Conservation (phyloP, 2,329 filamentous ascomycete genomes). For the Fusarium setosum region DNA sequence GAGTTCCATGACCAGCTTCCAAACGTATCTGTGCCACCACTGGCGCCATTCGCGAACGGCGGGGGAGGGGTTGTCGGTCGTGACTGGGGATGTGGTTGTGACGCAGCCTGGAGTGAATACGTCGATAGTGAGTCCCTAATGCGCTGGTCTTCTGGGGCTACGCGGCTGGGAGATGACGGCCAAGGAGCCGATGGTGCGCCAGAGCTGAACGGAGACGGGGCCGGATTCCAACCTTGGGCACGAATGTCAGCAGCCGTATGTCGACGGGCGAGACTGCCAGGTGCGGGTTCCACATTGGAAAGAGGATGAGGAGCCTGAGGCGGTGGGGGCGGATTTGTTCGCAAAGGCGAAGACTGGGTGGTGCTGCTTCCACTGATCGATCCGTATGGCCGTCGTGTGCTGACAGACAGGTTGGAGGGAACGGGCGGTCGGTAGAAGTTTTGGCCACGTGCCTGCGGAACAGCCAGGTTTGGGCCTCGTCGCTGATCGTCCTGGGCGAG, state of each 20-base stretch:
- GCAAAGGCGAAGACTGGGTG: conserved; percentile 75
- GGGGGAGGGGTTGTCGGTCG: conserved; percentile 66
- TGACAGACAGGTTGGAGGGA: conserved; percentile 83
- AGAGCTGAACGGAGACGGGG: conserved; percentile 72
- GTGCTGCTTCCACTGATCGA: conserved; percentile 82
- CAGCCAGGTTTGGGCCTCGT: conserved; percentile 75
- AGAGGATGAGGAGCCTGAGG: conserved; percentile 73
- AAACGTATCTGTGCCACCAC: conserved; percentile 56
- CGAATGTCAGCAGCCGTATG: conserved; percentile 98
- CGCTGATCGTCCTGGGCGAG: conserved; percentile 86
- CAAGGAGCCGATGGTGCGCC: conserved; percentile 64
- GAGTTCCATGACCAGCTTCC: conserved; percentile 69
- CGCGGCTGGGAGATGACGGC: conserved; percentile 66
- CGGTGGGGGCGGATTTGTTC: conserved; percentile 74
- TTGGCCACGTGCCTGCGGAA: conserved; percentile 68
- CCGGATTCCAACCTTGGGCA: conserved; percentile 80
- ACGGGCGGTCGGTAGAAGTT: conserved; percentile 79
- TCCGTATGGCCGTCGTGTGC: conserved; percentile 82
- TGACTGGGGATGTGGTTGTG: conserved; percentile 59
- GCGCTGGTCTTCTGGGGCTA: conserved; percentile 63
- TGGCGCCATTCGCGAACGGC: conserved; percentile 59
- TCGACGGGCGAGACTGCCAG: conserved; percentile 79
- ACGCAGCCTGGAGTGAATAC: conserved; percentile 61
- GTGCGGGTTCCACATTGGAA: conserved; percentile 70
- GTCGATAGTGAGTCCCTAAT: conserved; percentile 67